Evolutionary conservation across 2,329 filamentous ascomycete species (phyloP).

Genomic region (Dactylellina parvicollis): DNA sequence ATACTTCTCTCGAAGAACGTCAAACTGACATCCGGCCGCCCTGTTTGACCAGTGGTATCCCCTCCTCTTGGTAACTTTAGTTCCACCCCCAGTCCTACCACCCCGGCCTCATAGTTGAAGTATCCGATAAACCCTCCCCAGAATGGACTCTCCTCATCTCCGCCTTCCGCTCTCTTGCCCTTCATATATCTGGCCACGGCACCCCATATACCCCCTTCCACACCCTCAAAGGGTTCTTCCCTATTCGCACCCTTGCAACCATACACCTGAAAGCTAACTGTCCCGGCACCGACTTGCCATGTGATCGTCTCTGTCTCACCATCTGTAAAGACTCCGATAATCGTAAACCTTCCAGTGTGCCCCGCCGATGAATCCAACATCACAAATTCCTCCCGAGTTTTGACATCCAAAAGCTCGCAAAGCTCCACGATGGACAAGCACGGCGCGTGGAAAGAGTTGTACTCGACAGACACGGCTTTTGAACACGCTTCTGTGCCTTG

Average conservation of each 20-base stretch:
- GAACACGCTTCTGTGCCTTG: not conserved
- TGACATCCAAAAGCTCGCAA: constrained; percentile 57
- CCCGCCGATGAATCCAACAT: constrained; percentile 57
- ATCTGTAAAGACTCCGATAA: constrained; percentile 73
- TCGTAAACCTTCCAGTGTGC: constrained; percentile 74
- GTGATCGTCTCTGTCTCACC: constrained; percentile 69
- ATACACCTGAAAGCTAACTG: not conserved
- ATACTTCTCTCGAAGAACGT: constrained; percentile 80
- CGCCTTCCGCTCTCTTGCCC: constrained; percentile 59
- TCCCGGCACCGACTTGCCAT: constrained; percentile 66
- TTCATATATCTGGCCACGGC: constrained; percentile 62
- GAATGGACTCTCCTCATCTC: constrained; percentile 68
- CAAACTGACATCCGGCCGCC: constrained; percentile 76
- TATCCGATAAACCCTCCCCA: constrained; percentile 86
- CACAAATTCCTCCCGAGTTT: constrained; percentile 55
- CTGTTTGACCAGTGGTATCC: constrained; percentile 60
- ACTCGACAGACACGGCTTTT: constrained; percentile 2
- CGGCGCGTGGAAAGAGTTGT: constrained; percentile 36
- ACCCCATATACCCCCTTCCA: constrained; percentile 60
- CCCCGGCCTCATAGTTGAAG: constrained; percentile 83
- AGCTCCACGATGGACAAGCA: constrained; percentile 52
- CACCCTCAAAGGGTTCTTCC: not conserved
- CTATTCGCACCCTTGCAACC: not conserved
- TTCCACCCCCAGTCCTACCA: constrained; percentile 69
- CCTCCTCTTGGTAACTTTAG: constrained; percentile 56